Conservation (phyloP, 495 filamentous ascomycete species). For the Terfezia boudieri region DNA sequence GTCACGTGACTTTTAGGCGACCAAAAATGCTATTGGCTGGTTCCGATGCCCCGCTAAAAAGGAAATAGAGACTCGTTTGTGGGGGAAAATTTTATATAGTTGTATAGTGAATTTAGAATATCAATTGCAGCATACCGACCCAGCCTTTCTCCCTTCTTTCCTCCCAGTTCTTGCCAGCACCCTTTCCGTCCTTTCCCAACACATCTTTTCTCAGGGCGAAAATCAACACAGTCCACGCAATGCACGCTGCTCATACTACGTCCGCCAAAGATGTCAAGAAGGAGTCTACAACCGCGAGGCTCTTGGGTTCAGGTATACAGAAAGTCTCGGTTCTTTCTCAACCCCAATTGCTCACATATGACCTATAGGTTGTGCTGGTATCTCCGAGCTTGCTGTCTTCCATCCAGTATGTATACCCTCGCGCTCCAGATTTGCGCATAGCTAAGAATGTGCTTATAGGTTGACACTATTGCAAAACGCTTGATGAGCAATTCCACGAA, state of each 20-base stretch:
- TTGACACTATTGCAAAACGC: constrained; percentile 95
- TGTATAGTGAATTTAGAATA: too few species aligned
- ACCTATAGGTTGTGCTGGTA: constrained; percentile 61
- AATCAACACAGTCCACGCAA: too few species aligned
- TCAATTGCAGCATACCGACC: too few species aligned
- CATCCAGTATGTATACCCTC: constrained; percentile 35
- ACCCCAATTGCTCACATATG: background rate
- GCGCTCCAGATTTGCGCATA: constrained; percentile 1
- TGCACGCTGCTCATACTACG: constrained; percentile 3
- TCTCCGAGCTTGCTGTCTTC: constrained; percentile 90
- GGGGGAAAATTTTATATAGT: too few species aligned
- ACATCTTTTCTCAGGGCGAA: too few species aligned
- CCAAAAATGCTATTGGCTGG: too few species aligned
- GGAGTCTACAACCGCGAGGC: constrained; percentile 68
- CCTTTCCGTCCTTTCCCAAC: constrained; percentile 19
- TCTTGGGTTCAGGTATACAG: constrained; percentile 65
- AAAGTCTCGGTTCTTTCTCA: background rate
- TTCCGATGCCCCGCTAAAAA: too few species aligned
- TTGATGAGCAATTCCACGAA: constrained; percentile 87
- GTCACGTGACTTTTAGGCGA: too few species aligned
- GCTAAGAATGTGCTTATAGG: constrained; percentile 26
- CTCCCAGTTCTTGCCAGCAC: constrained; percentile 19
- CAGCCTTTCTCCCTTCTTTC: background rate
- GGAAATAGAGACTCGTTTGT: too few species aligned
- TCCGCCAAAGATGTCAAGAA: constrained; percentile 46